Base-by-base conservation (phyloP, 495 filamentous ascomycete species). In the Neurospora sp. region DNA sequence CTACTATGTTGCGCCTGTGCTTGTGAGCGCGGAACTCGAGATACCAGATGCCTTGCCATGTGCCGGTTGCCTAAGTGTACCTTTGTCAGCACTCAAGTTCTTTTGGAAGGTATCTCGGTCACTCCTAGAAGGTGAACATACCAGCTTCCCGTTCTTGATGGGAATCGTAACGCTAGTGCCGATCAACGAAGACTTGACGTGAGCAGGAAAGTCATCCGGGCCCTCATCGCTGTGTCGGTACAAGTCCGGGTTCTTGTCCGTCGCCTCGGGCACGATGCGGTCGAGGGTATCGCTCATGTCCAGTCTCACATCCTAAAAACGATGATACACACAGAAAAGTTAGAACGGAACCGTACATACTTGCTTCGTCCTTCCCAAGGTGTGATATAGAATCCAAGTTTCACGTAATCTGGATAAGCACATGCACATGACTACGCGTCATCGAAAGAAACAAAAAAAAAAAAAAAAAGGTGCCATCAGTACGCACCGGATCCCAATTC, bases 231-330 rank as follows among this genome's bases (percentile, higher is more conserved):
- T 18, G 92, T 99, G 96, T 70, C 94, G 85, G 84, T 99, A 99
- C 39, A 98, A 82, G 3, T 89, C 91, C 82, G 91, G 88, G 16
- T 85, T 86, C 38, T 83, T 82, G 7, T 80, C 80, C 0, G 84
- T 85, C 74, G 94, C 92, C 79, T 92, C 89, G 1, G 92, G 92
- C 69, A 90, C 96, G 73, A 99, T 91, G 37, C 93, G 83, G 80
- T 99, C 96, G 73, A 99, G 84, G 71, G 94, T 91, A 84, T 98
- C 95, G 75, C 88, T 92, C 96, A 99, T 98, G 78, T 97, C 94
- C 2, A 84, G 87, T 40, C 93, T 83, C 16, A 86, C 84, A 72
- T 87, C 84, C 69, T 79, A 18, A 16, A 53, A 53, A 40, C 18
- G 40, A 44, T 9, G 2, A 4, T 16, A 41, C 40, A 18, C 14